A percentile compares a stretch with the other conserved stretches of the same genome.
Conservation (phyloP, 2,329 filamentous ascomycete genomes). For the Zymoseptoria pseudotritici region DNA sequence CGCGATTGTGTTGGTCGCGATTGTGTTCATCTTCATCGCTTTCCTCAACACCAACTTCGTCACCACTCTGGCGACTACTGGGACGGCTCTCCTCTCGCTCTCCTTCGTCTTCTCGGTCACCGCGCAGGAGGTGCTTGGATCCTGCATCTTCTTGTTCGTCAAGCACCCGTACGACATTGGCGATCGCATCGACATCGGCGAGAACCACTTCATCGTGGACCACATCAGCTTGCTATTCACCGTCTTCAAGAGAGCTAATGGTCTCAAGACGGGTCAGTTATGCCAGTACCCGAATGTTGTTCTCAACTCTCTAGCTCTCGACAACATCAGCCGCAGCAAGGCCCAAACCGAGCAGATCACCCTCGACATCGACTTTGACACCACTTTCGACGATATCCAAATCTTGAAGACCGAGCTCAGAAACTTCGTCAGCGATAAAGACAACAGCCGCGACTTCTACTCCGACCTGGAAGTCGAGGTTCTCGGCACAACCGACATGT, state of each 20-base stretch:
- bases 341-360: conserved; percentile 82
- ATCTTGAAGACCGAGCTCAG: conserved; percentile 77
- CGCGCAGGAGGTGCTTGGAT: conserved; percentile 90
- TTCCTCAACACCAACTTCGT: conserved; percentile 84
- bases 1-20: conserved; percentile 70
- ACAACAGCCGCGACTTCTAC: conserved; percentile 88
- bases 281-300: conserved; percentile 83
- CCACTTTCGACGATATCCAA: conserved; percentile 82
- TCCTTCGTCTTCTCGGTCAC: conserved; percentile 94
- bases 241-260: conserved; percentile 77
- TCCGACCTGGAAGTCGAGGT: conserved; percentile 74
- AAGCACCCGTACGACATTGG: conserved; percentile 97
- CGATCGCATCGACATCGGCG: conserved; percentile 75
- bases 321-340: conserved; percentile 85
- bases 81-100: conserved; percentile 86
- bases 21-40: conserved; percentile 57
- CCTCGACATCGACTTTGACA: conserved; percentile 77
- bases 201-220: conserved; percentile 70
- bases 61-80: conserved; percentile 78
- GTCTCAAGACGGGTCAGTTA: conserved; percentile 57
- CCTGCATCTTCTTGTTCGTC: conserved; percentile 96
- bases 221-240: conserved; percentile 92
- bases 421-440: conserved; percentile 70
- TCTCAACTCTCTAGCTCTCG: conserved; percentile 87
- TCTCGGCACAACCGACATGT: conserved; percentile 70